Conservation (phyloP, 768 basidiomycete genomes). For the Xerocomellus chrysenteron region DNA sequence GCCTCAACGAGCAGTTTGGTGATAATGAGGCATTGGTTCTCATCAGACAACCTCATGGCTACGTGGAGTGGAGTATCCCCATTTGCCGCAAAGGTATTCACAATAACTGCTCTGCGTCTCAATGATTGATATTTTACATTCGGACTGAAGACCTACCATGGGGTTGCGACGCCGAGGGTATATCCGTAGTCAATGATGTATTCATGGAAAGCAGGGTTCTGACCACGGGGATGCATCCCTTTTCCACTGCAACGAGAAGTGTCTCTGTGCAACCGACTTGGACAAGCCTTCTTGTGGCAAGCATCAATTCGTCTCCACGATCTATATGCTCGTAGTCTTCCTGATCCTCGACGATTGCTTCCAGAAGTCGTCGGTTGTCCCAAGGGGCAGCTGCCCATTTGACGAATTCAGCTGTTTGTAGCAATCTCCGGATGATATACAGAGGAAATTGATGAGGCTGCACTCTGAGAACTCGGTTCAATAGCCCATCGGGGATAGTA, state of each 20-base stretch:
- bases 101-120: background rate
- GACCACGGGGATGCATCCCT: background rate
- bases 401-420: background rate
- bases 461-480: background rate
- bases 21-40: background rate
- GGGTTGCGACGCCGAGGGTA: no score
- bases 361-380: conserved; percentile 3
- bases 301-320: background rate
- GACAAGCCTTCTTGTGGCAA: background rate
- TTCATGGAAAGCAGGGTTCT: background rate
- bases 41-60: background rate
- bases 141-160: background rate
- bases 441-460: conserved; percentile 3
- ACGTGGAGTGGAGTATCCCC: conserved; percentile 11
- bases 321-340: background rate
- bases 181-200: background rate
- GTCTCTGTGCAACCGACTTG: background rate
- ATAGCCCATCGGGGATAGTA: background rate
- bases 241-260: conserved; percentile 4
- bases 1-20: background rate
- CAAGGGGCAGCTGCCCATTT: background rate
- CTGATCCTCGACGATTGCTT: background rate
- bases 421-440: background rate
- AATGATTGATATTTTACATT: background rate
- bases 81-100: background rate